These are phyloP conservation scores for Biscogniauxia mediterranea DNA, from an alignment of 2,329 filamentous ascomycete genomes.

Conservation along the genomic window DNA sequence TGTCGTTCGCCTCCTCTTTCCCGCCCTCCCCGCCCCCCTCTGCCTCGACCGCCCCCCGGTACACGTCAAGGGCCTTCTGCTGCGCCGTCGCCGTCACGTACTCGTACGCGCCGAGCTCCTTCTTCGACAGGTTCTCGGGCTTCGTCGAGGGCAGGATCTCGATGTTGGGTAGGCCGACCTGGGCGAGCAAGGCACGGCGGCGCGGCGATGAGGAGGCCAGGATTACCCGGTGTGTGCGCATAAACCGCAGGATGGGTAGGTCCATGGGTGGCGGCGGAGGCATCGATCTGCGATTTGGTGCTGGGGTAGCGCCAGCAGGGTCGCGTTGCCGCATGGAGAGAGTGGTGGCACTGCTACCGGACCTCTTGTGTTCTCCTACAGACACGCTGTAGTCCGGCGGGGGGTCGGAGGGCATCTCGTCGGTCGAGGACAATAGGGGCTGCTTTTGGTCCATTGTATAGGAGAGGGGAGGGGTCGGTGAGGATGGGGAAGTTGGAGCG, in stretches of 20 bases:
- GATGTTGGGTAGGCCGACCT: slow-evolving; percentile 78
- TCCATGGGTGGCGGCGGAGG: slow-evolving; percentile 60
- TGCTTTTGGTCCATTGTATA: slow-evolving; percentile 24
- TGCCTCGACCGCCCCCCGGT: slow-evolving; percentile 44
- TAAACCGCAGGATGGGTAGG: slow-evolving; percentile 73
- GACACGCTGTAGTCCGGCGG: slow-evolving; percentile 47
- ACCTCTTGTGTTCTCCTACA: slow-evolving; percentile 36
- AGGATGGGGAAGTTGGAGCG: too few relatives aligned
- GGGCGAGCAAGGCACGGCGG: slow-evolving; percentile 75
- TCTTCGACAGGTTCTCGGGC: slow-evolving; percentile 82
- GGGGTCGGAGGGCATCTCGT: slow-evolving; percentile 35
- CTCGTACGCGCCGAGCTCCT: slow-evolving; percentile 71
- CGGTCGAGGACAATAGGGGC: slow-evolving; percentile 13
- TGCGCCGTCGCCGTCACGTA: slow-evolving; percentile 88
- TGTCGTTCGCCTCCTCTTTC: slow-evolving; percentile 34
- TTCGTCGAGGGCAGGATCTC: slow-evolving; percentile 82
- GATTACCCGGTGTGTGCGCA: slow-evolving; percentile 78
- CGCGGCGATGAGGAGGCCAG: slow-evolving; percentile 88
- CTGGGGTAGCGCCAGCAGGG: slow-evolving; percentile 4
- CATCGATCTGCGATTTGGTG: slow-evolving; percentile 22
- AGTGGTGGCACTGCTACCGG: background rate
- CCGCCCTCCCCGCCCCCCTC: slow-evolving; percentile 29
- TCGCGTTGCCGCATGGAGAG: slow-evolving; percentile 19
- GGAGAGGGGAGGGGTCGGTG: background rate
- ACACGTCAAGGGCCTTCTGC: slow-evolving; percentile 78